These are phyloP conservation scores for Beauveria bassiana DNA, from an alignment of 2,329 filamentous ascomycete species.

Conservation along the genomic window DNA sequence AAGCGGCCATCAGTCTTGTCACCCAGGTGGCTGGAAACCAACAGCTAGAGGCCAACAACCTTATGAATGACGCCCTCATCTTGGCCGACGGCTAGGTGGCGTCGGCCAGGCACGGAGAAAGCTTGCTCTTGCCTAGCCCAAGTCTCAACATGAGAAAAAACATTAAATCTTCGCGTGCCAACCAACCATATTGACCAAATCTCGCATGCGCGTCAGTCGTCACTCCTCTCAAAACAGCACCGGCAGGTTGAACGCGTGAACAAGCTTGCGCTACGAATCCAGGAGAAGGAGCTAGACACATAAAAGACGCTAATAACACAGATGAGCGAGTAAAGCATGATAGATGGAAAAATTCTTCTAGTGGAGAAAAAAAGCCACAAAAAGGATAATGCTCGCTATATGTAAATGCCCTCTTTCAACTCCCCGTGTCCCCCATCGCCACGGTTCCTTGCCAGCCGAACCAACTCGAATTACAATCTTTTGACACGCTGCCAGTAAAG, in stretches of 20 bases:
- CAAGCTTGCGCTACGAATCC: background rate
- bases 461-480: conserved; percentile 9
- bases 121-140: background rate
- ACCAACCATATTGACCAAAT: background rate
- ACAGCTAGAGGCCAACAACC: background rate
- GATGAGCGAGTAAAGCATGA: background rate
- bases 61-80: background rate
- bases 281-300: background rate
- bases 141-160: background rate
- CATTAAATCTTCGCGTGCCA: background rate
- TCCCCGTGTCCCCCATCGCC: conserved; percentile 6
- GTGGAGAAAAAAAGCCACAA: conserved; percentile 18
- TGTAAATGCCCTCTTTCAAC: conserved; percentile 21
- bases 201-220: background rate
- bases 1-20: too few relatives aligned
- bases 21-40: background rate
- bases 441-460: conserved; percentile 3
- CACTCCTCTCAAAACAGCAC: background rate
- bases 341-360: conserved; percentile 12
- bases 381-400: conserved; percentile 28
- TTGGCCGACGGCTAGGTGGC: background rate
- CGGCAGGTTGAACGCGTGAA: background rate
- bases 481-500: background rate
- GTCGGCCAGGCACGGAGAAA: background rate
- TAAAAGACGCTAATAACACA: background rate